These are phyloP conservation scores for Arthrobotrys megalospora DNA, from an alignment of 2,329 filamentous ascomycete species.

Conservation along the genomic window DNA sequence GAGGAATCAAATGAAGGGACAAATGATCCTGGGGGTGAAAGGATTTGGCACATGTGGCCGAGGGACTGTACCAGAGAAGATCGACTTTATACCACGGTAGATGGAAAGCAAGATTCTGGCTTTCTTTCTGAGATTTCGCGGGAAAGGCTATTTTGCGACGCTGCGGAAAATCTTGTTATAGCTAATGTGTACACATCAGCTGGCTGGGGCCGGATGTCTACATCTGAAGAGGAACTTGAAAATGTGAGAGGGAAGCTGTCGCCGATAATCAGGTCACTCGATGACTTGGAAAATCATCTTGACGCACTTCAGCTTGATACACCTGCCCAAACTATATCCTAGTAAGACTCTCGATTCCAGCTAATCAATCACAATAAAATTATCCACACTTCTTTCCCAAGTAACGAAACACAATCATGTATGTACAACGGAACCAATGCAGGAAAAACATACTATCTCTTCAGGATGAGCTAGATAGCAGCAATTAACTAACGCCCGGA, in stretches of 20 bases:
- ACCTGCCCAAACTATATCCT: slow-evolving; percentile 45
- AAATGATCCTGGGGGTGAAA: slow-evolving; percentile 23
- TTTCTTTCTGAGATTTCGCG: slow-evolving; percentile 39
- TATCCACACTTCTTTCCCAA: too few relatives aligned
- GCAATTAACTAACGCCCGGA: background rate
- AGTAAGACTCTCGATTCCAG: slow-evolving; percentile 29
- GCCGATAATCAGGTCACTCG: slow-evolving; percentile 21
- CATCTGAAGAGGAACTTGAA: slow-evolving; percentile 40
- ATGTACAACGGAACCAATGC: too few relatives aligned
- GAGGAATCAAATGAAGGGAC: slow-evolving; percentile 26
- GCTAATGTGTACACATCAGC: slow-evolving; percentile 41
- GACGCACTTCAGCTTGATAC: slow-evolving; percentile 25
- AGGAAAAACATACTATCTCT: background rate
- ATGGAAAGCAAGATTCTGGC: slow-evolving; percentile 49
- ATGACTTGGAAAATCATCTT: slow-evolving; percentile 42
- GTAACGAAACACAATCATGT: too few relatives aligned
- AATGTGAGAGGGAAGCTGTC: background rate
- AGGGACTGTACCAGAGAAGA: slow-evolving; percentile 43
- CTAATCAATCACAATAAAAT: background rate
- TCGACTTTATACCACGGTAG: slow-evolving; percentile 44
- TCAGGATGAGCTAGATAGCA: background rate
- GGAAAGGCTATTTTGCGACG: slow-evolving; percentile 43
- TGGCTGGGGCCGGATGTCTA: slow-evolving; percentile 38
- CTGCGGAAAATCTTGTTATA: slow-evolving; percentile 9
- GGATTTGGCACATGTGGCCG: slow-evolving; percentile 46